Percentiles rank a stretch among this genome's conserved stretches.
Evolutionary conservation across 306 rosid species (phyloP).

Genomic region (Adenanthera pavonina): DNA sequence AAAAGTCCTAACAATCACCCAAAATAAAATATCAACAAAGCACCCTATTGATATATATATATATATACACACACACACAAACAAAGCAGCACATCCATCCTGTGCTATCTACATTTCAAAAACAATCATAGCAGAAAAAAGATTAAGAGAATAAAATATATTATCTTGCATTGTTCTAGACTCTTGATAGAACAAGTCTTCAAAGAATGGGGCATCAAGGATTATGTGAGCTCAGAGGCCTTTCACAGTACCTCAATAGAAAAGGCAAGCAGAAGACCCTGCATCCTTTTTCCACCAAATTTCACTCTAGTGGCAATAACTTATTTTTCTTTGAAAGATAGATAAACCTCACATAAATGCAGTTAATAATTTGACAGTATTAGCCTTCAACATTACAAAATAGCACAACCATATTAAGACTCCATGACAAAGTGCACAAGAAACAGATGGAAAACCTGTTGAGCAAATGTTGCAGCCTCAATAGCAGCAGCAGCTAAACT

Average conservation of each 20-base stretch:
- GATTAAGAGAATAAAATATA: background rate
- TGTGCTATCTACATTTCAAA: background rate
- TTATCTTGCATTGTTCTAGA: background rate
- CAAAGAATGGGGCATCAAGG: background rate
- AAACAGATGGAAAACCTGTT: conserved; percentile 65
- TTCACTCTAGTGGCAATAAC: conserved; percentile 14
- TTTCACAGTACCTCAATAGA: background rate
- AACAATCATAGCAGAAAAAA: background rate
- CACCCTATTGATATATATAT: background rate
- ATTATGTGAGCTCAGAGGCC: background rate
- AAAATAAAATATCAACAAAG: background rate
- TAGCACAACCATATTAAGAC: conserved; percentile 7
- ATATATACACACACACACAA: too few species aligned
- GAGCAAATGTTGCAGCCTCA: conserved; percentile 97
- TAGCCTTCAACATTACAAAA: conserved; percentile 3
- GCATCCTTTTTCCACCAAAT: conserved; percentile 26
- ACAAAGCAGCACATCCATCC: background rate
- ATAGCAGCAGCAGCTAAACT: conserved; percentile 99
- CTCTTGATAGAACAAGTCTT: background rate
- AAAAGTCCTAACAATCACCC: background rate
- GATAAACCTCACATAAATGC: background rate
- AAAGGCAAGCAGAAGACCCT: conserved; percentile 27
- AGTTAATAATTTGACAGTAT: conserved; percentile 8
- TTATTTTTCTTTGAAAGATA: conserved; percentile 23
- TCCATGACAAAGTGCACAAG: conserved; percentile 16